These are phyloP conservation scores for Cupressus sempervirens DNA, from an alignment of 75 land plant genomes.

Conservation along the genomic window DNA sequence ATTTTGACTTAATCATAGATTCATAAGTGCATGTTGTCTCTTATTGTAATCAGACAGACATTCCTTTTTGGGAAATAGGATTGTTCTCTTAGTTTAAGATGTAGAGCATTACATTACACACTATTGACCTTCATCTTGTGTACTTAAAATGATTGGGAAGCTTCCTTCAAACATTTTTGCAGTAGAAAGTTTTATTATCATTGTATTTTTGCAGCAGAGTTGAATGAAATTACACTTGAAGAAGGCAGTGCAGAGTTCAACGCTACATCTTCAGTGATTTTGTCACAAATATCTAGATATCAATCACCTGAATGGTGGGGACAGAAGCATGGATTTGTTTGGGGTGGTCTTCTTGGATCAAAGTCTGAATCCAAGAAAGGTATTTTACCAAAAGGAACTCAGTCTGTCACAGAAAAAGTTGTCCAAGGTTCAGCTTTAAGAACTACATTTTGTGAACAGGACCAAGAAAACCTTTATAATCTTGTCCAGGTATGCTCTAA, in stretches of 20 bases:
- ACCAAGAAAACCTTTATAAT: constrained; percentile 88
- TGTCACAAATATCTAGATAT: neutral
- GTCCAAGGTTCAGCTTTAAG: constrained; percentile 12
- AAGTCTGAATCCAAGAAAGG: constrained; percentile 9
- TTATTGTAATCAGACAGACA: neutral
- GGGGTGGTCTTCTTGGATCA: constrained; percentile 79
- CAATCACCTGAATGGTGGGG: constrained; percentile 79
- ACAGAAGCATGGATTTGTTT: constrained; percentile 71
- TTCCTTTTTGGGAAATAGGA: neutral
- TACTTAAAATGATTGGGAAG: neutral
- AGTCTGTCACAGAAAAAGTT: neutral
- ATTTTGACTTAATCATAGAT: neutral
- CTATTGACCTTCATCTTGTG: neutral
- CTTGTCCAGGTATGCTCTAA: constrained; percentile 67
- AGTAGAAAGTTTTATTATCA: neutral
- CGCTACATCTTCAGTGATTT: constrained; percentile 3
- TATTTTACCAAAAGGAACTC: neutral
- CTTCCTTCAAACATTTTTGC: neutral
- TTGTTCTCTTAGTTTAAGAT: neutral
- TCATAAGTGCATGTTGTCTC: neutral
- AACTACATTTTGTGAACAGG: constrained; percentile 66
- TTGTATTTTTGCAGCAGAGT: constrained; percentile 2
- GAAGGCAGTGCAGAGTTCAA: neutral
- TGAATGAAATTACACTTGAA: neutral
- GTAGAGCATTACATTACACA: neutral